Base-by-base conservation (phyloP, 495 filamentous ascomycete species). In the Daldinia loculata region DNA sequence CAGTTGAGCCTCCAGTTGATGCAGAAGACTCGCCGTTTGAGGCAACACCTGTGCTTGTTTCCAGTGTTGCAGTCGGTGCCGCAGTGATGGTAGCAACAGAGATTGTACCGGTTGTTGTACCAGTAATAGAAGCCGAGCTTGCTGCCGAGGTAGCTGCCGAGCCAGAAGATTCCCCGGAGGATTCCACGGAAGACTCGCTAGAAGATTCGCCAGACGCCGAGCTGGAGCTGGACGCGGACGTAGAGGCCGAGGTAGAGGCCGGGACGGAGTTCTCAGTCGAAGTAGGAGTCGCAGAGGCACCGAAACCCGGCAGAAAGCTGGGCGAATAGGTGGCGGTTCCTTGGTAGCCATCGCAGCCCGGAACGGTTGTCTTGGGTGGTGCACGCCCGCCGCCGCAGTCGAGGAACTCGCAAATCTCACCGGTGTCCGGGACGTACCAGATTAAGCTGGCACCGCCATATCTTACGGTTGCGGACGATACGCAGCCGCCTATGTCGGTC, bases 331-430 rank as follows among this genome's bases (percentile, higher is more conserved):
- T 85, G 24, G 79, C 85, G 7, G 87, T 89, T 48, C 89, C 89
- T 2, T 72, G 75, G 76, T 91, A 91, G 14, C 64, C 67, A 27
- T 51, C 48, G 73, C 89, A 91, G 7, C 88, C 89, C 1, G 88
- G 88, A 29, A 87, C 84, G 32, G 82, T 82, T 19, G 84, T 86
- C 78, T 87, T 90, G 1, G 85, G 83, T 0, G 89, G 88, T 9
- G 87, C 88, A 48, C 84, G 82, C 24, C 88, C 89, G 60, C 89
- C 89, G 30, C 89, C 89, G 73, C 89, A 91, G 82, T 90, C 88
- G 64, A 87, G 80, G 50, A 85, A 75, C 5, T 80, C 81, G 83
- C 88, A 89, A 75, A 90, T 82, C 75, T 90, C 85, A 72, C 88
- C 87, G 19, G 79, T 85, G 63, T 73, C 81, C 0, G 86, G 87